Percentiles rank a stretch among this genome's conserved stretches.
phyloP scores from a whole-genome alignment of 768 basidiomycete species.

The Boletus fagicola region DNA sequence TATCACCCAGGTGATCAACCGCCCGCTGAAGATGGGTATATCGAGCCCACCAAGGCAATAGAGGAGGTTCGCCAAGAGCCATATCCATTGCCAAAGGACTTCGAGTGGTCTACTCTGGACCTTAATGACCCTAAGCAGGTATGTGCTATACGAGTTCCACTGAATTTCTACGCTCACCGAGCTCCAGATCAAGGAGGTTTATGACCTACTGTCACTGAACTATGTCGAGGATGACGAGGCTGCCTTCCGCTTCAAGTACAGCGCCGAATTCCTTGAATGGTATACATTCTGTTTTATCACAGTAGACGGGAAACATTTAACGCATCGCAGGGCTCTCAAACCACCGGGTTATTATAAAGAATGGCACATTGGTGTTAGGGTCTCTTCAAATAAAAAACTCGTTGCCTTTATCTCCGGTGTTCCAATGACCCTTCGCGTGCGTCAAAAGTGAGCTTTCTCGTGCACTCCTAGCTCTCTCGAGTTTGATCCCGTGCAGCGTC shows the following conservation, averaged over 20 bases:
- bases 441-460: constrained; percentile 60
- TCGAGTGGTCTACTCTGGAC: constrained; percentile 86
- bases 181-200: constrained; percentile 80
- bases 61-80: constrained; percentile 87
- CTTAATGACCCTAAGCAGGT: constrained; percentile 76
- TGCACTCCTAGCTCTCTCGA: background rate
- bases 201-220: constrained; percentile 85
- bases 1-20: constrained; percentile 53
- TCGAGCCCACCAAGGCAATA: constrained; percentile 75
- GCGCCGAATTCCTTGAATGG: constrained; percentile 93
- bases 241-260: constrained; percentile 95
- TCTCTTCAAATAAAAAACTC: constrained; percentile 85
- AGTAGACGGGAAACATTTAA: background rate
- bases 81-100: constrained; percentile 85
- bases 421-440: constrained; percentile 81
- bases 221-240: constrained; percentile 98
- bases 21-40: constrained; percentile 77
- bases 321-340: constrained; percentile 73
- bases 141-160: background rate
- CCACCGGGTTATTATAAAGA: constrained; percentile 91
- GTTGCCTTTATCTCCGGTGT: constrained; percentile 97
- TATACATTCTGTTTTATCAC: constrained; percentile 30
- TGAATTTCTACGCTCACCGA: background rate
- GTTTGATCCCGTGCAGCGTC: constrained; percentile 41
- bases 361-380: constrained; percentile 96